phyloP scores from a whole-genome alignment of 192 early-diverging fungal genomes.

The Jimgerdemannia flammicorona region DNA sequence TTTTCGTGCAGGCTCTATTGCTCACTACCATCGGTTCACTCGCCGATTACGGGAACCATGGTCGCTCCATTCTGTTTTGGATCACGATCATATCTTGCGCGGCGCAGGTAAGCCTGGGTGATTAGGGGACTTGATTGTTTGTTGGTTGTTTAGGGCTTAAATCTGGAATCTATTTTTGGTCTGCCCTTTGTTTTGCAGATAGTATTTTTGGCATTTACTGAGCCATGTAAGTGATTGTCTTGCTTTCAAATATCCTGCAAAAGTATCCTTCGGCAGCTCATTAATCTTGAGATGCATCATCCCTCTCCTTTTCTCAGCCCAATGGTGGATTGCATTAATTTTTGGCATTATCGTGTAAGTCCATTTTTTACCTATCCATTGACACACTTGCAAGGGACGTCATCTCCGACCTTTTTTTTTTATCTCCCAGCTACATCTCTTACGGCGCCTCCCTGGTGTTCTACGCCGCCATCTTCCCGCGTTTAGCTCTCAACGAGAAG shows the following conservation, averaged over 20 bases:
- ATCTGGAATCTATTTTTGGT: no score
- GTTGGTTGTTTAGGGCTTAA: no score
- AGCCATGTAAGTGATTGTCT: constrained; percentile 8
- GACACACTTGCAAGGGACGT: no score
- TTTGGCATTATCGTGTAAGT: constrained; percentile 7
- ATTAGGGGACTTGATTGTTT: no score
- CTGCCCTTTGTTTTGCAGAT: neutral
- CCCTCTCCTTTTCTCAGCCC: constrained; percentile 6
- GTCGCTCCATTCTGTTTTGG: constrained; percentile 11
- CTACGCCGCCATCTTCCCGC: constrained; percentile 16
- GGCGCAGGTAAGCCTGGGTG: neutral
- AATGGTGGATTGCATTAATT: constrained; percentile 13
- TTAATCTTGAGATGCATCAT: neutral
- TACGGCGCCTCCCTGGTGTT: constrained; percentile 23
- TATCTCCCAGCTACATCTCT: constrained; percentile 6
- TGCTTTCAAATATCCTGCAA: neutral
- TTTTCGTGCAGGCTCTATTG: constrained; percentile 22
- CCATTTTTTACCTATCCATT: no score
- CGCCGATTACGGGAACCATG: constrained; percentile 24
- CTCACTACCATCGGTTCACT: constrained; percentile 23
- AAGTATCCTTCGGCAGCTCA: no score
- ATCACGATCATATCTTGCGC: constrained; percentile 22
- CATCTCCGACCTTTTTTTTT: no score
- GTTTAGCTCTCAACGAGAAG: constrained; percentile 16
- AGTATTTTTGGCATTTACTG: constrained; percentile 7